Base-by-base conservation (phyloP, 352 stramenopile species). In the Pythium diclinum region DNA sequence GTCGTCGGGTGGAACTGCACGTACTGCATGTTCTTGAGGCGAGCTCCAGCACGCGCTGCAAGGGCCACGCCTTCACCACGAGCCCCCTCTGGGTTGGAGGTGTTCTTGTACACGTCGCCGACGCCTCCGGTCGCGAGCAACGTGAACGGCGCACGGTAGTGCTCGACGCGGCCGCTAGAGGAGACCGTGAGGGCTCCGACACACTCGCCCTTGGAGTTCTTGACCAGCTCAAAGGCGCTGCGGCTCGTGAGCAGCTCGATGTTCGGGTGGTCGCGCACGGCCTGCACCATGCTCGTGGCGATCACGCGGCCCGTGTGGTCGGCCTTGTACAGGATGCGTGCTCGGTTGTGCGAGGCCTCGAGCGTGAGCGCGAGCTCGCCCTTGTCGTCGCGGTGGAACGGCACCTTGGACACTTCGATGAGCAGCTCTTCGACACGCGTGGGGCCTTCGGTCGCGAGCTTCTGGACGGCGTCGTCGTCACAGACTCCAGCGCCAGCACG, bases 1-100 rank as follows among this genome's bases (percentile, higher is more conserved):
- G 95, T 96, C 6, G 95, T 98, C 10, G 95, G 95, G 76, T 98
- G 95, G 70, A 98, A 98, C 78, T 98, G 95, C 28, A 98, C 90
- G 69, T 97, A 98, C 76, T 98, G 92, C 89, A 98, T 94, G 71
- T 97, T 91, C 69, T 92, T 87, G 25, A 94, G 76, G 53, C 77
- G 80, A 21, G 83, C 83, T 28, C 78, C 87, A 7, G 79, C 86
- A 59, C 93, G 76, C 10, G 81, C 77, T 6, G 92, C 95, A 53
- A 98, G 70, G 0, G 76, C 85, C 21, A 92, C 75, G 8, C 87
- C 87, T 30, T 91, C 87, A 23, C 82, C 82, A 56, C 83, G 78
- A 21, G 87, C 85, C 6, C 80, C 83, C 23, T 88, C 64, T 0
- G 95, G 94, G 81, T 98, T 98, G 8, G 91, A 98, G n/a, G 92